A percentile compares a stretch with the other conserved stretches of the same genome.
These are phyloP conservation scores for Fraxinus sp. DNA, from an alignment of 305 asterid species.

Conservation along the genomic window DNA sequence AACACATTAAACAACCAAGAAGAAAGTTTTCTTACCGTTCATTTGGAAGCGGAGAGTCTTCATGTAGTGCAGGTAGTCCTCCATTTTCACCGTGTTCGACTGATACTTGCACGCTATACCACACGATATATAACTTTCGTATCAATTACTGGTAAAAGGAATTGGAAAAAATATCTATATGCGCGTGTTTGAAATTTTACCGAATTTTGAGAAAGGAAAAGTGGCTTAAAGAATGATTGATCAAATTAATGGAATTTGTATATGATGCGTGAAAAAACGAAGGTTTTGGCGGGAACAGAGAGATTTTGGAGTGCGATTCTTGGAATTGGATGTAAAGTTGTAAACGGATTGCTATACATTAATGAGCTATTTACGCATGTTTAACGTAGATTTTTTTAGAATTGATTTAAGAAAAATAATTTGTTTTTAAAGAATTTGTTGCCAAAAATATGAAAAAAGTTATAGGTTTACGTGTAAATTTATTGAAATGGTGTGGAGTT, in stretches of 20 bases:
- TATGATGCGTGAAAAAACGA: background rate
- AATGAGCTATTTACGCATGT: background rate
- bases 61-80: conserved; percentile 75
- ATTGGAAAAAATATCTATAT: background rate
- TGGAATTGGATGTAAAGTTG: background rate
- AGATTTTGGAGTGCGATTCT: background rate
- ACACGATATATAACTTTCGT: background rate
- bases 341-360: background rate
- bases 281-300: background rate
- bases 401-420: background rate
- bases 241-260: background rate
- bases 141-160: background rate
- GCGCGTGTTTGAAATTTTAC: background rate
- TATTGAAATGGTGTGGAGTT: background rate
- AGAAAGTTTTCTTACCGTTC: conserved; percentile 44
- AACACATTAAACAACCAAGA: conserved; percentile 4
- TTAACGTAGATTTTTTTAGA: background rate
- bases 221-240: background rate
- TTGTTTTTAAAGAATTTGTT: too few relatives aligned
- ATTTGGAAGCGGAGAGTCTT: conserved; percentile 77
- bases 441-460: background rate
- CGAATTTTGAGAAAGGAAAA: background rate
- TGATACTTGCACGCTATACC: conserved; percentile 15
- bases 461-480: too few relatives aligned
- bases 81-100: conserved; percentile 44